Percentiles rank a stretch among this genome's conserved stretches.
These are phyloP conservation scores for Amylostereum areolatum DNA, from an alignment of 1,284 basidiomycete genomes.

Conservation along the genomic window DNA sequence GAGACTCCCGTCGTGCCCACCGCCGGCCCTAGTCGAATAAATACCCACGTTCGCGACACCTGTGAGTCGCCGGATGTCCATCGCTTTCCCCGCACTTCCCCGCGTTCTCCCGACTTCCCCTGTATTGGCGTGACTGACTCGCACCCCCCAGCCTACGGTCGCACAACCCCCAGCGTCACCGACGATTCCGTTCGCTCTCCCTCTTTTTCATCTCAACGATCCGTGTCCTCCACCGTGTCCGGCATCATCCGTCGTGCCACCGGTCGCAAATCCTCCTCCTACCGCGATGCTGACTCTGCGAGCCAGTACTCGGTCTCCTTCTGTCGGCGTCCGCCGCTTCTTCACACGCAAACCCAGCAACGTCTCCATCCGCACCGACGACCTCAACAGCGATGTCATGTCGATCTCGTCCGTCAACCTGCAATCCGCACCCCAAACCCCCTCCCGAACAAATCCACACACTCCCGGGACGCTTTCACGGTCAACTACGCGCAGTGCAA, in stretches of 20 bases:
- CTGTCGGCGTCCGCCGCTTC: constrained; percentile 32
- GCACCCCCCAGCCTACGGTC: constrained; percentile 25
- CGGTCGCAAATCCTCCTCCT: constrained; percentile 38
- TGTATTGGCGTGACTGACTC: neutral
- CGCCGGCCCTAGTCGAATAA: constrained; percentile 23
- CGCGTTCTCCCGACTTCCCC: constrained; percentile 5
- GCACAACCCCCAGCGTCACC: constrained; percentile 45
- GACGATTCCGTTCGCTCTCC: constrained; percentile 45
- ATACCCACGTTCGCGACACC: constrained; percentile 10
- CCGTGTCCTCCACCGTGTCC: constrained; percentile 53
- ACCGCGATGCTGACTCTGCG: constrained; percentile 40
- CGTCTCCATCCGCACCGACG: constrained; percentile 39
- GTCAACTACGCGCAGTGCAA: constrained; percentile 30
- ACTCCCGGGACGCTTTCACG: constrained; percentile 17
- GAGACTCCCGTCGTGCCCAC: constrained; percentile 57
- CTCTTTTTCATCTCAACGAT: constrained; percentile 56
- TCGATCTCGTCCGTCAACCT: constrained; percentile 11
- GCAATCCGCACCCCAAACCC: constrained; percentile 7
- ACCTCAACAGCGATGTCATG: constrained; percentile 12
- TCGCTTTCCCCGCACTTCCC: constrained; percentile 15
- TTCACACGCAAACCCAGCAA: constrained; percentile 39
- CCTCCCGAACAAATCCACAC: constrained; percentile 2
- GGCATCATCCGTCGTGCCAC: constrained; percentile 54
- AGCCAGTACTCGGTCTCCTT: constrained; percentile 46
- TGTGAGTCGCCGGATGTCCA: constrained; percentile 11